These are phyloP conservation scores for Soucietia sequanensis DNA, from an alignment of 805 yeast species.

Conservation along the genomic window DNA sequence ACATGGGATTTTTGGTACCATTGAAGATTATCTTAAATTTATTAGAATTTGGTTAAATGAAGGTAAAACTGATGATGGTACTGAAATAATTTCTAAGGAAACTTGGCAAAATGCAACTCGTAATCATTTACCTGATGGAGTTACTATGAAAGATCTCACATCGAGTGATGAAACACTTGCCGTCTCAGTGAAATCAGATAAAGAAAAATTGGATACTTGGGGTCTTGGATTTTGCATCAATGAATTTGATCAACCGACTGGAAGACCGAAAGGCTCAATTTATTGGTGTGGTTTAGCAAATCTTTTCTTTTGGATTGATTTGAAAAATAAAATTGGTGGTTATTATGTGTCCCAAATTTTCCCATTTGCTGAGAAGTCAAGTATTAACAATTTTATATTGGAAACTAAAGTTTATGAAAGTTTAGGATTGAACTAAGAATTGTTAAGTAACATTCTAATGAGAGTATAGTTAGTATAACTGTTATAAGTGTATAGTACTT, in stretches of 20 bases:
- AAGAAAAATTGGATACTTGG: conserved; percentile 22
- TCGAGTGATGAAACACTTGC: conserved; percentile 10
- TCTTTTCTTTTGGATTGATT: conserved; percentile 42
- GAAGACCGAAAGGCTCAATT: conserved; percentile 33
- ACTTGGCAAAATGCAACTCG: conserved; percentile 27
- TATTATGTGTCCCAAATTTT: conserved; percentile 36
- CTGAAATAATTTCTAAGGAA: conserved; percentile 24
- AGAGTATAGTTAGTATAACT: too few species aligned
- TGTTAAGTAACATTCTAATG: too few species aligned
- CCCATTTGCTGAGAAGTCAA: conserved; percentile 25
- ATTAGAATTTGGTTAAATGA: conserved; percentile 39
- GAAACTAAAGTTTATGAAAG: conserved; percentile 14
- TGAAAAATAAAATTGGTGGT: conserved; percentile 38
- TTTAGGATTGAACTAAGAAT: too few species aligned
- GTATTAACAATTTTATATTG: conserved; percentile 5
- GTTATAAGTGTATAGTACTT: too few species aligned
- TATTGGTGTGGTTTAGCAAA: conserved; percentile 44
- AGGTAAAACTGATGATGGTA: conserved; percentile 38
- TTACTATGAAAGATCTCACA: conserved; percentile 15
- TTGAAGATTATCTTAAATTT: conserved; percentile 38
- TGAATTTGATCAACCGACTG: conserved; percentile 28
- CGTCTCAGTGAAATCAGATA: conserved; percentile 18
- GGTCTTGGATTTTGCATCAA: conserved; percentile 25
- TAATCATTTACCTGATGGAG: conserved; percentile 29
- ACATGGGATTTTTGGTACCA: conserved; percentile 41